Evolutionary conservation across 169 alveolate species (phyloP).

Genomic region (Perkinsus marinus): DNA sequence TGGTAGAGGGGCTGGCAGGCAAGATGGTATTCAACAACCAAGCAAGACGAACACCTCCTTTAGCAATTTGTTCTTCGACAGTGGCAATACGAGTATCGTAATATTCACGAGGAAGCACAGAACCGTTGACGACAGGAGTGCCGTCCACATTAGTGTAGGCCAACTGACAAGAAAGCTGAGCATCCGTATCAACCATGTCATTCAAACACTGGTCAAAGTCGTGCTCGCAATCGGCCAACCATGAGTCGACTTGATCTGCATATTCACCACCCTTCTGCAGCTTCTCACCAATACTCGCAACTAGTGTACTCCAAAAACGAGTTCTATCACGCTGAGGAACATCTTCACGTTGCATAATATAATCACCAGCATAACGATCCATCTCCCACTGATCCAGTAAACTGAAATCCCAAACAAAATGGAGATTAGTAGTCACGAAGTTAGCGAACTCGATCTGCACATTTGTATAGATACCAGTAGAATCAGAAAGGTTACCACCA

Average conservation of each 20-base stretch:
- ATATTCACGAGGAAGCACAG: not conserved
- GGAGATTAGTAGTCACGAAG: not conserved
- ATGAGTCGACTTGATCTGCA: not conserved
- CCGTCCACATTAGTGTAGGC: not conserved
- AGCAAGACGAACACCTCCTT: not conserved
- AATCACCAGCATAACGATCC: not conserved
- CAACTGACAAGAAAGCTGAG: not conserved
- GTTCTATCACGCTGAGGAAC: not conserved
- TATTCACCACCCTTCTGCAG: not conserved
- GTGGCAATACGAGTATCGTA: not conserved
- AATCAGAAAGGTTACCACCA: not conserved
- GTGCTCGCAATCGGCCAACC: not conserved
- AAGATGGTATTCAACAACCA: not conserved
- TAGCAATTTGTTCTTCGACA: not conserved
- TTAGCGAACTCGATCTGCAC: not conserved
- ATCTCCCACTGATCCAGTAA: not conserved
- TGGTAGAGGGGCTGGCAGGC: not conserved
- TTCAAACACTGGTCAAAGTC: not conserved
- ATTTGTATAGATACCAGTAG: not conserved
- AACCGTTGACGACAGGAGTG: not conserved
- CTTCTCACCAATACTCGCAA: not conserved
- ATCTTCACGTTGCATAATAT: not conserved
- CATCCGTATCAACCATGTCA: not conserved
- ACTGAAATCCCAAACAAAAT: not conserved
- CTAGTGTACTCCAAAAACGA: not conserved